These are phyloP conservation scores for Diospyros kaki DNA, from an alignment of 148 eudicot genomes.

Conservation along the genomic window DNA sequence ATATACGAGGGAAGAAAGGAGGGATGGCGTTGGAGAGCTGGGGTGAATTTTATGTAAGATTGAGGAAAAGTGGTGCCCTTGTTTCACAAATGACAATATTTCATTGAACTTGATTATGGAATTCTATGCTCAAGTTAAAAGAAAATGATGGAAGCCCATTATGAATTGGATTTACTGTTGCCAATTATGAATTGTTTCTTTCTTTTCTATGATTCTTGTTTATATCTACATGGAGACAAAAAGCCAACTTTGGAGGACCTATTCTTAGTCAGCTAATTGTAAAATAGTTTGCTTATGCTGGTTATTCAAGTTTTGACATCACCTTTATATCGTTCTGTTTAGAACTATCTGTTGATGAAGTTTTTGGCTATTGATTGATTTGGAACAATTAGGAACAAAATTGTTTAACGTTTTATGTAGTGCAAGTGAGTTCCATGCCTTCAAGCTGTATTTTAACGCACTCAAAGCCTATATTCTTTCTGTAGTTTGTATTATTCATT, in stretches of 20 bases:
- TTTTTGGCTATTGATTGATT: neutral
- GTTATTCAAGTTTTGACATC: neutral
- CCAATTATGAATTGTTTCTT: neutral
- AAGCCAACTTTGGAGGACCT: neutral
- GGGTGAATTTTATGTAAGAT: no score
- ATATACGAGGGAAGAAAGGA: neutral
- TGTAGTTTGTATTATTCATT: neutral
- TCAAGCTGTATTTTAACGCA: neutral
- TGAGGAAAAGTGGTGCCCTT: neutral
- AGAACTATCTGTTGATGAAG: neutral
- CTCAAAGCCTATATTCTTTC: neutral
- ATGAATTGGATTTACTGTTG: neutral
- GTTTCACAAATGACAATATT: neutral
- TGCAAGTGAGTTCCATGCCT: neutral
- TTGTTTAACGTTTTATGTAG: neutral
- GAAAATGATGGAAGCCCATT: neutral
- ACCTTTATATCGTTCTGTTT: neutral
- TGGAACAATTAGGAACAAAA: neutral
- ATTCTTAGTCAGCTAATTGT: neutral
- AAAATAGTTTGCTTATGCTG: neutral
- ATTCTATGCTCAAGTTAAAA: neutral
- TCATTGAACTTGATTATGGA: neutral
- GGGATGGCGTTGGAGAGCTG: no score
- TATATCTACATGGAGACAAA: neutral
- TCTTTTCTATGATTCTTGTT: neutral